Evolutionary conservation across 208 protist species (phyloP), one percentile per base, ranked within the genome.

Genomic region (Naegleria gruberi): DNA sequence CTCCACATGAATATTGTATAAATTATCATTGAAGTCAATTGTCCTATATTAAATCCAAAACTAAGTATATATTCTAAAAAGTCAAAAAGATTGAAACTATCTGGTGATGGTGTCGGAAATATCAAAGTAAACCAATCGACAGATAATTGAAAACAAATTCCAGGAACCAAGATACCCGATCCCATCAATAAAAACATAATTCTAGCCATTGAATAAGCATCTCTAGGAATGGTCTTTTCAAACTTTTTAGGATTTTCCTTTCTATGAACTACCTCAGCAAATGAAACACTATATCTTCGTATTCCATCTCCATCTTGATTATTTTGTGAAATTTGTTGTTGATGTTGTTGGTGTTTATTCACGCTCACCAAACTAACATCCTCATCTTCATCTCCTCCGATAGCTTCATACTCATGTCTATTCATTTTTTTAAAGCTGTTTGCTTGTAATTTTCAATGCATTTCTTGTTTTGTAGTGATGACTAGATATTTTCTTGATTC

Each of bases 161-260:
- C 44, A 55, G 43, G 41, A 23, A 87, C 12, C 12, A 87, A 42
- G 7, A 40, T 40, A 40, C 83, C 83, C 7, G 34, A 37, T 17
- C 83, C 83, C 19, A 87, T 15, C 17, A 87, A 41, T 34, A 87
- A 87, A 55, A 87, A 87, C 43, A 87, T 34, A 37, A 87, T 87
- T 10, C 42, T 42, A 0, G 43, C 83, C 0, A 55, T 17, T 23
- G 34, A 41, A 12, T 55, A 87, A 7, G 7, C 7, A 87, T 87
- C 83, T 77, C 65, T 77, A 37, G 65, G 65, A 37, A 77, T 77
- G 15, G 19, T 23, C 30, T 65, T 65, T 23, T 30, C 30, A 30
- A 65, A 65, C 51, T 65, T 65, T 65, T 65, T 65, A n/a, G n/a
- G n/a, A 4, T 10, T 65, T 65, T 65, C 51, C 12, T 10, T 65